Conservation (phyloP, 495 filamentous ascomycete genomes). For the Lineolata rhizophorae region DNA sequence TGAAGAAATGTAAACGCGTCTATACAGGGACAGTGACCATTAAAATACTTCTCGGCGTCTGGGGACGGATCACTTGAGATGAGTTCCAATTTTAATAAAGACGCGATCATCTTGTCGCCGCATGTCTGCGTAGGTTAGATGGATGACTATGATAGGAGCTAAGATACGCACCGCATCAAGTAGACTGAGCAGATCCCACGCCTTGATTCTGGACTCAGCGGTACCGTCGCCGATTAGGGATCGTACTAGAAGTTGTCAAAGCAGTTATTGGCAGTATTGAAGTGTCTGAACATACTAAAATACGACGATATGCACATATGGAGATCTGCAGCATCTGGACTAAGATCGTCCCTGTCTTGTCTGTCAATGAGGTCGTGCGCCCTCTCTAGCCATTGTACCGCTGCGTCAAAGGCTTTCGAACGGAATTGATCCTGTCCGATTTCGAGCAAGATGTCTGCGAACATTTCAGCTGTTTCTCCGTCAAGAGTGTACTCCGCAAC, state of each 20-base stretch:
- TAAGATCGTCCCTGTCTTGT: slow-evolving; percentile 32
- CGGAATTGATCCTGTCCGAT: slow-evolving; percentile 40
- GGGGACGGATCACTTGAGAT: slow-evolving; percentile 18
- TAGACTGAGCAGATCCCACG: slow-evolving; percentile 31
- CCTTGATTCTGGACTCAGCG: slow-evolving; percentile 26
- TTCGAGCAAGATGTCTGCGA: slow-evolving; percentile 51
- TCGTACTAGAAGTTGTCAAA: slow-evolving; percentile 28
- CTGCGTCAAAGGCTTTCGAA: slow-evolving; percentile 28
- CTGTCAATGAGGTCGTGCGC: slow-evolving; percentile 35
- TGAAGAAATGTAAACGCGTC: not conserved
- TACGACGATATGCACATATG: slow-evolving; percentile 40
- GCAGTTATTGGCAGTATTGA: slow-evolving; percentile 2
- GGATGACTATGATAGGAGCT: not conserved
- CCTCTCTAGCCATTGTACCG: slow-evolving; percentile 54
- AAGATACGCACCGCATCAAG: slow-evolving; percentile 33
- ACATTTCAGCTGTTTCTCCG: slow-evolving; percentile 30
- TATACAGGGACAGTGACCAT: slow-evolving; percentile 5
- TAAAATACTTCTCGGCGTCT: slow-evolving; percentile 10
- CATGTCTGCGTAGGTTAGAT: not conserved
- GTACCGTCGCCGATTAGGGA: slow-evolving; percentile 25
- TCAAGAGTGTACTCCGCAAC: slow-evolving; percentile 21
- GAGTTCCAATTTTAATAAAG: slow-evolving; percentile 47
- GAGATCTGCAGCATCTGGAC: slow-evolving; percentile 38
- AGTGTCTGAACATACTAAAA: slow-evolving; percentile 6
- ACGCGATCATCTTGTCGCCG: slow-evolving; percentile 33